Percentiles rank a stretch among this genome's conserved stretches.
Conservation (phyloP, 805 yeast genomes). For the Saitoella complicata region DNA sequence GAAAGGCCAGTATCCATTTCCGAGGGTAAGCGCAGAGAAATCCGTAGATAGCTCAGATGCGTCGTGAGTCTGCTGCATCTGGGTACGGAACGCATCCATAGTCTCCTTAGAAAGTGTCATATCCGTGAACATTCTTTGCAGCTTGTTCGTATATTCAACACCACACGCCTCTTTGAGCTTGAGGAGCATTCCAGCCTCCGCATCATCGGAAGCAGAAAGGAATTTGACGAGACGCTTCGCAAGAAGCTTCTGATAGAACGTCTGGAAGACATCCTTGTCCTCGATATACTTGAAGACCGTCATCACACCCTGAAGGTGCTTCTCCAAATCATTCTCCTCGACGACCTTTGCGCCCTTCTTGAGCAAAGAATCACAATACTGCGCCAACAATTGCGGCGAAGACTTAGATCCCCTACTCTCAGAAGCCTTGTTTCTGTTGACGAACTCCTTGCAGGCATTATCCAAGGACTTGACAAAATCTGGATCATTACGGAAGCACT, state of each 20-base stretch:
- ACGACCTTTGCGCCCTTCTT: slow-evolving; percentile 51
- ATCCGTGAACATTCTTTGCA: slow-evolving; percentile 92
- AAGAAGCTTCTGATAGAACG: slow-evolving; percentile 72
- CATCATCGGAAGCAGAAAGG: slow-evolving; percentile 67
- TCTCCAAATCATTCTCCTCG: slow-evolving; percentile 51
- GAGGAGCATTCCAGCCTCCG: slow-evolving; percentile 71
- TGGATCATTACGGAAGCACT: slow-evolving; percentile 57
- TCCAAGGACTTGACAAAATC: slow-evolving; percentile 77
- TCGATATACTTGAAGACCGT: slow-evolving; percentile 71
- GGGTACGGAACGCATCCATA: slow-evolving; percentile 39
- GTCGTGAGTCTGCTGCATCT: slow-evolving; percentile 23
- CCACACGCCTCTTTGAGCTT: slow-evolving; percentile 80
- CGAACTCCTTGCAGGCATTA: slow-evolving; percentile 69
- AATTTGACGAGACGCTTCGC: slow-evolving; percentile 81
- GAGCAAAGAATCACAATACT: slow-evolving; percentile 69
- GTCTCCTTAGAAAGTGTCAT: slow-evolving; percentile 71
- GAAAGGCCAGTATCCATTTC: slow-evolving; percentile 83
- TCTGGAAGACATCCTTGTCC: slow-evolving; percentile 91
- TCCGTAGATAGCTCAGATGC: slow-evolving; percentile 23
- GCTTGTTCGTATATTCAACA: slow-evolving; percentile 79
- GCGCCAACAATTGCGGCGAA: slow-evolving; percentile 70
- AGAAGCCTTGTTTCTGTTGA: slow-evolving; percentile 72
- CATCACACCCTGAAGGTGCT: slow-evolving; percentile 70
- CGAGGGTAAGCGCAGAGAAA: slow-evolving; percentile 62
- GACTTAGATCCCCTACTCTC: slow-evolving; percentile 43